Percentiles rank a stretch among this genome's conserved stretches.
Evolutionary conservation across 1,284 basidiomycete genomes (phyloP).

Genomic region (Malassezia equina): DNA sequence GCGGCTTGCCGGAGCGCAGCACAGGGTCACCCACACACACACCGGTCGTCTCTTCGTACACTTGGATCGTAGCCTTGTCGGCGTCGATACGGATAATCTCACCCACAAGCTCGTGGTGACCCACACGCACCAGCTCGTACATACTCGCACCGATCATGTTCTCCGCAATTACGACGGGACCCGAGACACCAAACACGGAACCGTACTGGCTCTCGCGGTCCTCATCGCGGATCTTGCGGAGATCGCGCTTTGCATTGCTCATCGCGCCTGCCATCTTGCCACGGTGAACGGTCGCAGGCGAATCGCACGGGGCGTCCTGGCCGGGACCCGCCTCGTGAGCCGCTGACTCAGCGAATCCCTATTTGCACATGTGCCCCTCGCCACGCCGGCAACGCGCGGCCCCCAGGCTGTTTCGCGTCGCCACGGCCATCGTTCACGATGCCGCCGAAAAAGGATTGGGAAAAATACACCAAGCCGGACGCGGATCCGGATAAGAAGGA

Average conservation of each 20-base stretch:
- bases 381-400: conserved; percentile 1
- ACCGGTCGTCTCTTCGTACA: conserved; percentile 74
- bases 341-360: conserved; percentile 8
- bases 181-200: conserved; percentile 43
- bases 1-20: conserved; percentile 87
- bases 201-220: conserved; percentile 39
- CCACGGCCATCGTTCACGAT: conserved; percentile 19
- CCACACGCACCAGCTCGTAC: conserved; percentile 48
- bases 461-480: conserved; percentile 46
- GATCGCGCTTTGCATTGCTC: conserved; percentile 41
- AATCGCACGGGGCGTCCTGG: not conserved
- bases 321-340: not conserved
- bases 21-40: conserved; percentile 96
- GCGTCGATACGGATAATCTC: conserved; percentile 47
- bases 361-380: not conserved
- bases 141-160: conserved; percentile 47
- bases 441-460: conserved; percentile 47
- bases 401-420: not conserved
- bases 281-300: not conserved
- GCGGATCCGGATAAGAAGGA: conserved; percentile 34
- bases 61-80: conserved; percentile 76
- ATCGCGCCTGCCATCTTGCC: conserved; percentile 24
- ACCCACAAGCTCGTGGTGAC: conserved; percentile 46
- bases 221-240: conserved; percentile 46
- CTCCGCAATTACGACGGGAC: conserved; percentile 46